These are phyloP conservation scores for Suillus bovinus DNA, from an alignment of 768 basidiomycete species.

Conservation along the genomic window DNA sequence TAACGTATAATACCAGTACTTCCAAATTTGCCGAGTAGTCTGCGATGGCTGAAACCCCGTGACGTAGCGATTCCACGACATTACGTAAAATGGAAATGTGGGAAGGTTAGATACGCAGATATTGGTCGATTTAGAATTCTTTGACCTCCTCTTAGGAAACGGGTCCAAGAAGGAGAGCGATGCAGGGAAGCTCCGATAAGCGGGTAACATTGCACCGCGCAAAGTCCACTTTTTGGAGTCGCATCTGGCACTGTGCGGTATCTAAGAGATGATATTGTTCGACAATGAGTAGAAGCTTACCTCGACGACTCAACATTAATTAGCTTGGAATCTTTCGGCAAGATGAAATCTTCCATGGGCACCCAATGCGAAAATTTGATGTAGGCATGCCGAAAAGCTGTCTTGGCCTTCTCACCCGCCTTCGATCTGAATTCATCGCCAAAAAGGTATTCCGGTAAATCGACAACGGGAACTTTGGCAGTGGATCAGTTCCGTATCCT, in stretches of 20 bases:
- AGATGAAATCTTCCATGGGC: not conserved
- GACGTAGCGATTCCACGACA: not conserved
- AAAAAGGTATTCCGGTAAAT: constrained; percentile 17
- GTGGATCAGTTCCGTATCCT: constrained; percentile 11
- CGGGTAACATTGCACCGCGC: constrained; percentile 18
- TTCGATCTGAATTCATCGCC: constrained; percentile 5
- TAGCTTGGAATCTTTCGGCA: not conserved
- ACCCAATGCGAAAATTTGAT: constrained; percentile 7
- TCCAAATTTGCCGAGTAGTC: not conserved
- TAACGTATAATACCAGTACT: not conserved
- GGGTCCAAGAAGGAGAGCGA: constrained; percentile 6
- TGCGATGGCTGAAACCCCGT: no score
- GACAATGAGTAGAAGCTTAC: not conserved
- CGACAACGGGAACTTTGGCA: constrained; percentile 15
- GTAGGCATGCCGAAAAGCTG: constrained; percentile 11
- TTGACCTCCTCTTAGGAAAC: not conserved
- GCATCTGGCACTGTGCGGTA: not conserved
- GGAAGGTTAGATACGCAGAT: constrained; percentile 5
- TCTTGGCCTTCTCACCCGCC: constrained; percentile 4
- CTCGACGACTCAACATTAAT: not conserved
- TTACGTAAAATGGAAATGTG: not conserved
- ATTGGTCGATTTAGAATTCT: not conserved
- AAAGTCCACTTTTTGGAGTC: constrained; percentile 4
- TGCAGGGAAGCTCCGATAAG: not conserved
- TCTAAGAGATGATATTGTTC: not conserved